Evolutionary conservation across 1,139 yeast species (phyloP).

Genomic region (Hanseniaspora sp.): DNA sequence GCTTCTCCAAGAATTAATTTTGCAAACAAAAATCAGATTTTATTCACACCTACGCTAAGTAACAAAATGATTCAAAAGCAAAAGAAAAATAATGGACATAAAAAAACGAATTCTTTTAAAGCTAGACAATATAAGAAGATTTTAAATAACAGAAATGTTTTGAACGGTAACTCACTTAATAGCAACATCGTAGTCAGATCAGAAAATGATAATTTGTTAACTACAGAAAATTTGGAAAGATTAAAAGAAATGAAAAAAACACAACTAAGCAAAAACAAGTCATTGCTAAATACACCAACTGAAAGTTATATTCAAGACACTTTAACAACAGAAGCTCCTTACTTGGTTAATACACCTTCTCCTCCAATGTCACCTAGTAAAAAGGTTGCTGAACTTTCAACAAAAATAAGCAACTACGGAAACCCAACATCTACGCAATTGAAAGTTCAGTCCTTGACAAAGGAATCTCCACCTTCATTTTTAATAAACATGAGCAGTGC

Average conservation of each 20-base stretch:
- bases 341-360: slow-evolving; percentile 12
- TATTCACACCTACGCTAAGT: slow-evolving; percentile 27
- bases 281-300: neutral
- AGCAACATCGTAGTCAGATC: slow-evolving; percentile 11
- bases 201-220: neutral
- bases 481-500: neutral
- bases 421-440: slow-evolving; percentile 6
- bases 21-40: slow-evolving; percentile 8
- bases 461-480: slow-evolving; percentile 1
- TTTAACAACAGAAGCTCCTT: slow-evolving; percentile 18
- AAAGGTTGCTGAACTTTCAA: neutral
- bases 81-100: slow-evolving; percentile 22
- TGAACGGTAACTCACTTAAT: slow-evolving; percentile 22
- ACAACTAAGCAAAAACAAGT: slow-evolving; percentile 1
- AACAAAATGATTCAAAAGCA: slow-evolving; percentile 26
- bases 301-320: neutral
- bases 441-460: slow-evolving; percentile 6
- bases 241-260: neutral
- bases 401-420: slow-evolving; percentile 1
- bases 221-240: neutral
- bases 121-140: slow-evolving; percentile 29
- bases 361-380: slow-evolving; percentile 14
- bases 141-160: slow-evolving; percentile 25
- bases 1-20: slow-evolving; percentile 14
- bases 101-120: slow-evolving; percentile 30